Evolutionary conservation across 441 rosid genomes (phyloP).

Genomic region (Brassica hybrid): DNA sequence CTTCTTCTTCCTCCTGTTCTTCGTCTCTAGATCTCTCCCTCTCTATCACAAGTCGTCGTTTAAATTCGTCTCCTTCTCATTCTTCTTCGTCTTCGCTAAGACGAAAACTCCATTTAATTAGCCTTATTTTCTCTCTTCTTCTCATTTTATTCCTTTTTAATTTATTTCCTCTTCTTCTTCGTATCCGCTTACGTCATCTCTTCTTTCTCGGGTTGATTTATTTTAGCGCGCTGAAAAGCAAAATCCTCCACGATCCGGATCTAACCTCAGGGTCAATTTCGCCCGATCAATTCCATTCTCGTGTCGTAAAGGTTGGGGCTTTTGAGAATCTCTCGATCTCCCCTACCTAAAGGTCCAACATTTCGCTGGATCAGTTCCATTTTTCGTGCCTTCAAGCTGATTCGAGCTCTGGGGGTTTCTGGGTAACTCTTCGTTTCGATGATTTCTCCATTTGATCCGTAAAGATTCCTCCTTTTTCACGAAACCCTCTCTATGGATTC

Average conservation of each 20-base stretch:
- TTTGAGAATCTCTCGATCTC: constrained; percentile 20
- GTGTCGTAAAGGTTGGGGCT: background rate
- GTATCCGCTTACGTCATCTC: constrained; percentile 37
- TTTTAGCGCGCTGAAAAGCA: constrained; percentile 12
- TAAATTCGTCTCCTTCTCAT: constrained; percentile 15
- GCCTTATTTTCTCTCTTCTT: background rate
- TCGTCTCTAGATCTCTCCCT: constrained; percentile 36
- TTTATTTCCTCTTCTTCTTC: constrained; percentile 8
- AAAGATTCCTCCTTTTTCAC: background rate
- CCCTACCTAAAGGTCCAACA: constrained; percentile 5
- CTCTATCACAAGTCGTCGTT: constrained; percentile 16
- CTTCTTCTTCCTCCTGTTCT: constrained; percentile 33
- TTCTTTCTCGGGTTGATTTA: background rate
- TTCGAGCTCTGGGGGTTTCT: no score
- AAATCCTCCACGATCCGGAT: constrained; percentile 36
- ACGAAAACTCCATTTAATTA: constrained; percentile 23
- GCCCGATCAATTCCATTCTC: constrained; percentile 26
- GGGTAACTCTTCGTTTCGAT: no score
- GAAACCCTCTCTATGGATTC: no score
- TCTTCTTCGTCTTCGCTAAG: constrained; percentile 19
- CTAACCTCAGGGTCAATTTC: background rate
- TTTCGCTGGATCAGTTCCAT: background rate
- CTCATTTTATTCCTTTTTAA: background rate
- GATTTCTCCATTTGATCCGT: no score
- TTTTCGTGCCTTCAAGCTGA: no score